Conservation (phyloP, 2,329 filamentous ascomycete genomes). For the Neofusicoccum ribis region DNA sequence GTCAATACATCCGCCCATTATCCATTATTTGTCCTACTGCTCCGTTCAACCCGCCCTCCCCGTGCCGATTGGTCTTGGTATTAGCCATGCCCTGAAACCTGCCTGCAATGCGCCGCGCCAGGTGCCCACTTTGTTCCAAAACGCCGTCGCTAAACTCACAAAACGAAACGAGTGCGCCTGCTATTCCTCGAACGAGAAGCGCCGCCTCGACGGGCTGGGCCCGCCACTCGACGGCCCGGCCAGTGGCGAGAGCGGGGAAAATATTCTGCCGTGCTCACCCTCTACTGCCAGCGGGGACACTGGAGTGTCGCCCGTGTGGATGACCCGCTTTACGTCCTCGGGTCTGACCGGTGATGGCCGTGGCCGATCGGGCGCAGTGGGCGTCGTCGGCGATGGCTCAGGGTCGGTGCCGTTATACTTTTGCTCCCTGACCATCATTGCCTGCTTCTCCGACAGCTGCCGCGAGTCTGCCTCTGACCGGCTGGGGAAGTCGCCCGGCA, state of each 20-base stretch:
- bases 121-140: neutral
- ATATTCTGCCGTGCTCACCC: constrained; percentile 5
- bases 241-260: constrained; percentile 35
- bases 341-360: constrained; percentile 15
- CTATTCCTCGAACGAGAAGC: constrained; percentile 32
- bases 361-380: constrained; percentile 1
- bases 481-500: constrained; percentile 57
- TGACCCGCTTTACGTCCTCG: constrained; percentile 17
- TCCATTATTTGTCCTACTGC: constrained; percentile 17
- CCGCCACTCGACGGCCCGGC: constrained; percentile 26
- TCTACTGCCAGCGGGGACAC: constrained; percentile 6
- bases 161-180: neutral
- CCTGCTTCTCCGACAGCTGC: constrained; percentile 50
- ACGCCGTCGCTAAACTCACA: constrained; percentile 15
- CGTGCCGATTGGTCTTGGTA: constrained; percentile 10
- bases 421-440: constrained; percentile 46
- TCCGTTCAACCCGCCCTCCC: neutral
- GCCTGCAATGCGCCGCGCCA: neutral
- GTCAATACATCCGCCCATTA: constrained; percentile 16
- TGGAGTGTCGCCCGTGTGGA: neutral
- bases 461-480: constrained; percentile 52
- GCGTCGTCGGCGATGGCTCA: constrained; percentile 20
- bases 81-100: constrained; percentile 12
- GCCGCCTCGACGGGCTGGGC: constrained; percentile 29
- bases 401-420: constrained; percentile 48